Evolutionary conservation across 2,329 filamentous ascomycete species (phyloP), one percentile per base, ranked within the genome.

Genomic region (Xylaria sp.): DNA sequence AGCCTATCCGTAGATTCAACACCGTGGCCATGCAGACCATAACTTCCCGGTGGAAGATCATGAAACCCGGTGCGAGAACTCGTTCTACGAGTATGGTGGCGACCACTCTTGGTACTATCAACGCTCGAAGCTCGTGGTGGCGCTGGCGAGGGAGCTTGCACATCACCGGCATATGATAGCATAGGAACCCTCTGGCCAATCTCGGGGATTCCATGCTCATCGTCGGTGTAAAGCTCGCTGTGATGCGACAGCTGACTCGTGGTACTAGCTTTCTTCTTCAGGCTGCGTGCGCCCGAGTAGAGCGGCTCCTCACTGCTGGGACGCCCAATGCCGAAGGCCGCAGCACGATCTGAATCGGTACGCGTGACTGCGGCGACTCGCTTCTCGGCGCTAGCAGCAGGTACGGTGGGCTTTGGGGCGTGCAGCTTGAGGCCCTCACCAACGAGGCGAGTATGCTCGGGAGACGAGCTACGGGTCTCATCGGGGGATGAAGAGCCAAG

Each of bases 111-210:
- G 42, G 69, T 70, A 55, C 81, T 77, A 22, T 80, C 76, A 54
- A 77, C 76, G 54, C 72, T 73, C 3, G 80, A 77, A 4, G 80
- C 73, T 50, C 79, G 78, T 9, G 90, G 90, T 9, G 90, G 90
- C 2, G 89, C 87, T 1, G 94, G 94, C 1, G 94, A 96, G 2
- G 96, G 96, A 15, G 96, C 96, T 81, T 99, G 96, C 10, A 98
- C 96, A 77, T 98, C 95, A 68, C 96, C 96, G 49, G 96, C 92
- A 77, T 96, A 89, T 60, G 90, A 92, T 77, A 96, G 91, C 92
- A 99, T 96, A 56, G 96, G 96, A 44, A 99, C 95, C 76, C 94
- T 91, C 75, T 92, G 89, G 54, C 95, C 95, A 72, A 97, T 96
- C 77, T 96, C 92, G 1, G 94, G 94, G 73, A 97, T 97, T 25